Base-by-base conservation (phyloP, 768 basidiomycete species). In the Lactarius indigo region DNA sequence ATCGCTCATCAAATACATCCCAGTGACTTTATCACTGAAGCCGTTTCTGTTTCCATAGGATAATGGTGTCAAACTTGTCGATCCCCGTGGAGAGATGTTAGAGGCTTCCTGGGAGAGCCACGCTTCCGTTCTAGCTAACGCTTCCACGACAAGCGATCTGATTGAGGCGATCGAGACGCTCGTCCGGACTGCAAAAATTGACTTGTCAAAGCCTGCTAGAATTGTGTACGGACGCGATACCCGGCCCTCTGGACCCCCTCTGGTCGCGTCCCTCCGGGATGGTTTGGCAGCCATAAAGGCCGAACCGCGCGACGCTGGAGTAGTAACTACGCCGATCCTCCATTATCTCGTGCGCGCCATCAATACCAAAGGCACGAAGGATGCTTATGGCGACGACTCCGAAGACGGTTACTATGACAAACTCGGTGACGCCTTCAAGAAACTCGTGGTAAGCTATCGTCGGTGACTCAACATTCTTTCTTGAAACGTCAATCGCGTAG, bases 61-160 rank as follows among this genome's bases (percentile, higher is more conserved):
- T 76, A 99, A 99, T 75, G 97, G 97, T 33, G 97, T 98, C 69
- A 99, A 99, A 78, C 85, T 99, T 44, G 94, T 99, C 44, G 97
- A 99, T 79, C 94, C 97, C 26, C 88, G 86, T 17, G 97, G 97
- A 26, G 96, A 99, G 77, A 99, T 99, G 97, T 84, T 99, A 12
- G 92, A 97, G 74, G 80, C 90, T 2, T 83, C 91, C 44, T 99
- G 97, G 97, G 97, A 99, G 76, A 74, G 74, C 1, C 86, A 96
- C 75, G 95, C 96, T 6, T 96, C 97, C 12, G 77, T 78, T 8
- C 79, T 99, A 17, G 91, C 96, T 64, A 98, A 98, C 75, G 92
- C 92, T 33, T 70, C 84, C 6, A 87, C 87, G 28, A 85, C 90
- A 8, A 84, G 85, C 62, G 88, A 85, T n/a, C 87, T 98, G 76